Evolutionary conservation across 257 asterid species (phyloP).

Genomic region (Nicotiana noctiflora): DNA sequence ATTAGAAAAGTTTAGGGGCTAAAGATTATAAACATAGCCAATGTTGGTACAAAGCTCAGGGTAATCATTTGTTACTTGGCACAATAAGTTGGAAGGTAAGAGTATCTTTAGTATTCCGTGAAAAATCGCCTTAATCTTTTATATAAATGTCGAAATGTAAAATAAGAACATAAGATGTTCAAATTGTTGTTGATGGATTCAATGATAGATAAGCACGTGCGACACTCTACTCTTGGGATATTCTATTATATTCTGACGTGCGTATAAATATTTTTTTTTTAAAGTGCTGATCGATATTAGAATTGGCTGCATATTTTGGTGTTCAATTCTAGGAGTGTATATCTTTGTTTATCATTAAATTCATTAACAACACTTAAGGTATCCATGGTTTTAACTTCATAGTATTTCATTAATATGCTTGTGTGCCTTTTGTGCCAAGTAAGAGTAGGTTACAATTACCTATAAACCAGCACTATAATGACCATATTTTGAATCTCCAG

Average conservation of each 20-base stretch:
- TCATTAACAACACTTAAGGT: not conserved
- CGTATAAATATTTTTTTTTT: no score
- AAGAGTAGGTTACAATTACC: no score
- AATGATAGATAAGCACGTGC: no score
- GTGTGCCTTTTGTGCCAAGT: no score
- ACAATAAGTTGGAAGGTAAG: not conserved
- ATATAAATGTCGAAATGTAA: not conserved
- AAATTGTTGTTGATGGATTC: no score
- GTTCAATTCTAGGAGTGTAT: not conserved
- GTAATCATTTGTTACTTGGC: not conserved
- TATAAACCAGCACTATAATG: no score
- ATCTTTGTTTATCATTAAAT: not conserved
- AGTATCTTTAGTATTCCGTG: not conserved
- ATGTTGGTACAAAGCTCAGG: not conserved
- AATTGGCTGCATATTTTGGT: not conserved
- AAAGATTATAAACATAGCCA: not conserved
- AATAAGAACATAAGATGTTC: not conserved
- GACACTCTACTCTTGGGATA: no score
- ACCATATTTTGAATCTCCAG: no score
- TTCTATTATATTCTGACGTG: no score
- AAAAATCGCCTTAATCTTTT: not conserved
- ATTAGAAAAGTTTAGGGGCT: not conserved
- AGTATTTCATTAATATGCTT: no score
- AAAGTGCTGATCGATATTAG: not conserved
- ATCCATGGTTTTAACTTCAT: no score